phyloP scores from a whole-genome alignment of 129 eudicot species.

The Lactuca saligna region DNA sequence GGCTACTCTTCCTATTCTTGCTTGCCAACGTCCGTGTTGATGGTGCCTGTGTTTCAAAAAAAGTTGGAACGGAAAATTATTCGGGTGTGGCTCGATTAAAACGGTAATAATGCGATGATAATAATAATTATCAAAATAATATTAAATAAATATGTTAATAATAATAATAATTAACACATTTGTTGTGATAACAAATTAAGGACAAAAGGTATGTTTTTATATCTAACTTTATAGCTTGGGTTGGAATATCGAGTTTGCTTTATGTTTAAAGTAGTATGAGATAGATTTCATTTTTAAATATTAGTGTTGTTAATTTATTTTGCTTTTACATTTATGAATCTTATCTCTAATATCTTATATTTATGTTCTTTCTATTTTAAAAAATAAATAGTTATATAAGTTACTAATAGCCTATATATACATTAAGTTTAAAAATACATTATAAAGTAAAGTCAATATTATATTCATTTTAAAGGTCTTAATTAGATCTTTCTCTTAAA shows the following conservation, averaged over 20 bases:
- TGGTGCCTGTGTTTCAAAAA: slow-evolving; percentile 54
- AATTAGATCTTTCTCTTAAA: neutral
- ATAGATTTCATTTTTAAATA: too few relatives aligned
- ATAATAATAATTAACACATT: neutral
- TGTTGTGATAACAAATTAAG: neutral
- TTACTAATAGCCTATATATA: too few relatives aligned
- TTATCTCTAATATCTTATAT: too few relatives aligned
- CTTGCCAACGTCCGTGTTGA: slow-evolving; percentile 96
- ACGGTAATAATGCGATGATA: too few relatives aligned
- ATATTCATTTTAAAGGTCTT: neutral
- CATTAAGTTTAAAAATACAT: too few relatives aligned
- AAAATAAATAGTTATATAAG: too few relatives aligned
- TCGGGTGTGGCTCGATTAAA: neutral
- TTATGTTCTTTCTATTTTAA: too few relatives aligned
- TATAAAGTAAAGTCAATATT: too few relatives aligned
- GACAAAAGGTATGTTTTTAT: neutral
- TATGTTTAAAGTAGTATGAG: neutral
- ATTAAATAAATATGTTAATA: too few relatives aligned
- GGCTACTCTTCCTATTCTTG: slow-evolving; percentile 91
- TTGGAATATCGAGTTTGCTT: neutral
- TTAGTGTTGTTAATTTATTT: too few relatives aligned
- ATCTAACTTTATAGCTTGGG: neutral
- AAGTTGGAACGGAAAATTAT: neutral
- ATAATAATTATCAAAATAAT: too few relatives aligned
- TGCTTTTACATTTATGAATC: neutral